Percentiles rank a stretch among this genome's conserved stretches.
Conservation (phyloP, 306 rosid species). For the Citrullus colocynthis region DNA sequence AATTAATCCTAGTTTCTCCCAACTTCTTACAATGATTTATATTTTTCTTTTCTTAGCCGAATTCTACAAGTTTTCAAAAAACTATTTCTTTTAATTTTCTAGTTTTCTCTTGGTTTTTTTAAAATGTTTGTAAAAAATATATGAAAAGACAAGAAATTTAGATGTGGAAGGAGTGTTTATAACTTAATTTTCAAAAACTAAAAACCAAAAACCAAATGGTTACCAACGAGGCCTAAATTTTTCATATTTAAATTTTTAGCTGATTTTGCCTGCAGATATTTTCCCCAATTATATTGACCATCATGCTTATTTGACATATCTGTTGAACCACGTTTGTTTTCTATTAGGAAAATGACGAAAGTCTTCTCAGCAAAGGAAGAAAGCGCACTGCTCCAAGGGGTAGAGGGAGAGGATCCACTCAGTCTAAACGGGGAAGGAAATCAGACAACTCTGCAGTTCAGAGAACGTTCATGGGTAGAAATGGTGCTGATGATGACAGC, state of each 20-base stretch:
- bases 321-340: constrained; percentile 1
- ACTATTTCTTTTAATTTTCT: too few relatives aligned
- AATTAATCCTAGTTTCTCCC: too few relatives aligned
- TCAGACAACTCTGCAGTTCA: constrained; percentile 48
- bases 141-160: too few relatives aligned
- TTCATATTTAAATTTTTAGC: background rate
- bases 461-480: constrained; percentile 44
- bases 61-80: too few relatives aligned
- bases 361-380: constrained; percentile 31
- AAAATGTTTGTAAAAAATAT: too few relatives aligned
- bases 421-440: constrained; percentile 68
- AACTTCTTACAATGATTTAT: too few relatives aligned
- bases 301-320: background rate
- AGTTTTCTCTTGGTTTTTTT: too few relatives aligned
- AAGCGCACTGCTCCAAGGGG: constrained; percentile 83
- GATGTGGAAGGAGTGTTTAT: too few relatives aligned
- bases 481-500: constrained; percentile 19
- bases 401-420: constrained; percentile 71
- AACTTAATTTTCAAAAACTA: too few relatives aligned
- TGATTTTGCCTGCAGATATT: background rate
- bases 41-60: too few relatives aligned
- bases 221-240: background rate
- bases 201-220: too few relatives aligned
- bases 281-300: background rate
- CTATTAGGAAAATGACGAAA: constrained; percentile 61